phyloP scores from a whole-genome alignment of 495 filamentous ascomycete species.

The Extremus antarcticus region DNA sequence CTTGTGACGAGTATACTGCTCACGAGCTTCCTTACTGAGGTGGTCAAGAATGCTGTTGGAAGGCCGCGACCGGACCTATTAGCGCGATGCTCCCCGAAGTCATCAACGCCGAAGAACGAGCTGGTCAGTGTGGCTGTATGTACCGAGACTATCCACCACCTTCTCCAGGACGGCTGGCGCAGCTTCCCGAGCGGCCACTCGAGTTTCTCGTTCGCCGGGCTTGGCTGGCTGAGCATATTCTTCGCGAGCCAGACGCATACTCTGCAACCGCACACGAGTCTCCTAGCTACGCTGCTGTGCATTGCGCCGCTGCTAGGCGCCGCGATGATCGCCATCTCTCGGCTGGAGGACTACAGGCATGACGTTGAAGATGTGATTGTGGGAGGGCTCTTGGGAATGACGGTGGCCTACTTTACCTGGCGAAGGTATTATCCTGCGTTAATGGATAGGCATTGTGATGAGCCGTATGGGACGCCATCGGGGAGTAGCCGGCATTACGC shows the following conservation, averaged over 20 bases:
- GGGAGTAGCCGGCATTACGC: constrained; percentile 17
- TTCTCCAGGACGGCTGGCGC: constrained; percentile 49
- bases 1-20: constrained; percentile 63
- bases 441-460: constrained; percentile 39
- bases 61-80: constrained; percentile 85
- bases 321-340: constrained; percentile 76
- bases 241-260: constrained; percentile 68
- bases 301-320: constrained; percentile 66
- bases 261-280: constrained; percentile 62
- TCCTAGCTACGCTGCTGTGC: constrained; percentile 47
- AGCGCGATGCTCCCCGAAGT: constrained; percentile 65
- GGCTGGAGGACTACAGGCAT: constrained; percentile 87
- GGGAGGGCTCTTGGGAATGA: constrained; percentile 62
- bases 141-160: constrained; percentile 30
- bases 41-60: constrained; percentile 85
- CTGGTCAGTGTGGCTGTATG: constrained; percentile 48
- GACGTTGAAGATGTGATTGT: constrained; percentile 84
- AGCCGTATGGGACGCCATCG: constrained; percentile 30
- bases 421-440: constrained; percentile 54
- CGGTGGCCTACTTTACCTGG: constrained; percentile 74
- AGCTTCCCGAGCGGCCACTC: constrained; percentile 62
- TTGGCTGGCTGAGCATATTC: constrained; percentile 53
- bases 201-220: constrained; percentile 50
- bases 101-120: constrained; percentile 50
- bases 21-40: constrained; percentile 73